Percentiles rank a stretch among this genome's conserved stretches.
Conservation (phyloP, 1,139 yeast species). For the Blastobotrys illinoisensis region DNA sequence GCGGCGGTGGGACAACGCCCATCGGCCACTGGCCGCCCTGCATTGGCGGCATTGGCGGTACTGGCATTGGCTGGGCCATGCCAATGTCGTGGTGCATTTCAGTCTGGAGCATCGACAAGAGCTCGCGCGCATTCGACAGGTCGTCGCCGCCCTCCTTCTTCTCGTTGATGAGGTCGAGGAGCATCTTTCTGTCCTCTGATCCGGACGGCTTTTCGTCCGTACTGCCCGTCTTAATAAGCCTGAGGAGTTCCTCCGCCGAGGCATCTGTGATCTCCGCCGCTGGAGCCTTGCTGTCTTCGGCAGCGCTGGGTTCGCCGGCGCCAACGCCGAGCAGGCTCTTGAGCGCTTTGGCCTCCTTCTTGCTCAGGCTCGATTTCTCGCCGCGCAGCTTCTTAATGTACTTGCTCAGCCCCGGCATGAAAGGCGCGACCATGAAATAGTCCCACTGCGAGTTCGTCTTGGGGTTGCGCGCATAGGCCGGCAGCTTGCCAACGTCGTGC, state of each 20-base stretch:
- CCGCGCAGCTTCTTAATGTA: conserved; percentile 31
- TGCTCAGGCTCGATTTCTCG: conserved; percentile 26
- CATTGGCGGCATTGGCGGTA: conserved; percentile 18
- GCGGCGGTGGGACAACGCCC: conserved; percentile 19
- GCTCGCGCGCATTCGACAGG: conserved; percentile 30
- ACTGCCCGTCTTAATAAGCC: conserved; percentile 18
- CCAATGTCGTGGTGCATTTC: conserved; percentile 17
- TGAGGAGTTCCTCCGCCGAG: conserved; percentile 18
- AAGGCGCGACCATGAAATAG: conserved; percentile 38
- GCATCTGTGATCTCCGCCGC: conserved; percentile 6
- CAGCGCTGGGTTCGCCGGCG: conserved; percentile 13
- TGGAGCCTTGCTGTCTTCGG: conserved; percentile 20
- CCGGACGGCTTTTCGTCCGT: background rate
- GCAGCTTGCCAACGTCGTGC: conserved; percentile 48
- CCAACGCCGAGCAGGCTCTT: conserved; percentile 31
- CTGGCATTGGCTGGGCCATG: conserved; percentile 16
- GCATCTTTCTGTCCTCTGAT: conserved; percentile 19
- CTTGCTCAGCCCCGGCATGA: conserved; percentile 30
- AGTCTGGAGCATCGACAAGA: conserved; percentile 27
- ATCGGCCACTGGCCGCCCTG: conserved; percentile 8
- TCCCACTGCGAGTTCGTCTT: conserved; percentile 16
- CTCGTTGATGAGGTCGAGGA: conserved; percentile 25
- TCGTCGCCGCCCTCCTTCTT: conserved; percentile 15
- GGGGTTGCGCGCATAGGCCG: conserved; percentile 30
- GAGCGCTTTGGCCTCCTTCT: conserved; percentile 32